Conservation (phyloP, 208 protist genomes). For the Leishmania lainsoni region DNA sequence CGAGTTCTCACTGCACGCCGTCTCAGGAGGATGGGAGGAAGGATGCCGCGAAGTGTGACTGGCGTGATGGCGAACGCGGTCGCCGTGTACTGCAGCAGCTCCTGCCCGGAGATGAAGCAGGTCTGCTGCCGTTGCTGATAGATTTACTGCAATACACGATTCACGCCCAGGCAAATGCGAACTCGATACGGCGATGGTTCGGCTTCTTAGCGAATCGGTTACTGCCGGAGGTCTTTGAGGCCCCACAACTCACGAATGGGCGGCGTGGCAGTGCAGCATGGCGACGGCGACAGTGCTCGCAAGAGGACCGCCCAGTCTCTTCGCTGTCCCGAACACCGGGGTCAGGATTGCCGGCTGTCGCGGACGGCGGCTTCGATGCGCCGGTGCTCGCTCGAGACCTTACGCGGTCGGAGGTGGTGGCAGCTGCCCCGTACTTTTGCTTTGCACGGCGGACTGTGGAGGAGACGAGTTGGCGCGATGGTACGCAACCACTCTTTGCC, state of each 20-base stretch:
- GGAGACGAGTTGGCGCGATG: conserved; percentile 69
- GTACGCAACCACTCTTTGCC: conserved; percentile 58
- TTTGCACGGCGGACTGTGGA: conserved; percentile 70
- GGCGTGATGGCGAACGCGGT: conserved; percentile 2
- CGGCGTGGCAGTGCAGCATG: conserved; percentile 45
- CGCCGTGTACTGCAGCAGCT: conserved; percentile 19
- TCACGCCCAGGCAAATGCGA: conserved; percentile 62
- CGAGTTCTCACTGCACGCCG: conserved; percentile 7
- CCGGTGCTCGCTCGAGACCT: conserved; percentile 67
- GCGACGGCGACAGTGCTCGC: conserved; percentile 20
- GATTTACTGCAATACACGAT: conserved; percentile 53
- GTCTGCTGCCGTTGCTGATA: conserved; percentile 68
- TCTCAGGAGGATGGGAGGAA: not conserved
- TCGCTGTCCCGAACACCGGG: not conserved
- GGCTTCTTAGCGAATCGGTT: conserved; percentile 56
- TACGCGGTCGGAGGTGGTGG: conserved; percentile 58
- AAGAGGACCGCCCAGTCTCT: conserved; percentile 1
- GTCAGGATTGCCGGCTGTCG: not conserved
- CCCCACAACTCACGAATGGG: conserved; percentile 53
- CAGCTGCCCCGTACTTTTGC: conserved; percentile 75
- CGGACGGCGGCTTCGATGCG: conserved; percentile 18
- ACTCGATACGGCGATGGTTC: conserved; percentile 68
- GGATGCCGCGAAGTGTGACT: not conserved
- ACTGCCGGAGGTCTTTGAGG: conserved; percentile 72
- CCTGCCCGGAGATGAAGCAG: conserved; percentile 28